Percentiles rank a stretch among this genome's conserved stretches.
Conservation (phyloP, 257 asterid species). For the Nyctanthes arbortristis region DNA sequence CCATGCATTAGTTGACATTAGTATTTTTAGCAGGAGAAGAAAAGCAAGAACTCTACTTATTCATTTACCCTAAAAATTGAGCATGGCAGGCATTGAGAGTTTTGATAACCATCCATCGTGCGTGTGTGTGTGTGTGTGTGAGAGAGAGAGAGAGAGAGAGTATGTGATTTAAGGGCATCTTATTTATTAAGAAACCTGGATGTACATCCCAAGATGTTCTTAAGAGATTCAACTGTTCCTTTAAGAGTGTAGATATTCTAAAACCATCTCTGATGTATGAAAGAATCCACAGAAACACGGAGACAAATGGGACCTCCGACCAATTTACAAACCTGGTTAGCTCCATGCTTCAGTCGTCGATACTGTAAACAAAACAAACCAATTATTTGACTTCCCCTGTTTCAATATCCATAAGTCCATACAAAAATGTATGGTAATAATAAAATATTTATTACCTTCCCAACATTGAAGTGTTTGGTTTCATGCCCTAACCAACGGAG, state of each 20-base stretch:
- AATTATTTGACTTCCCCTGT: conserved; percentile 20
- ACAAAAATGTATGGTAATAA: conserved; percentile 16
- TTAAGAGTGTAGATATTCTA: conserved; percentile 5
- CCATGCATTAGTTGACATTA: conserved; percentile 4
- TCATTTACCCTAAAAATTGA: neutral
- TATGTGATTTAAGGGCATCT: neutral
- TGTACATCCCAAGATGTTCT: neutral
- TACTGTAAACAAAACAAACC: conserved; percentile 57
- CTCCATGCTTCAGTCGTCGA: conserved; percentile 95
- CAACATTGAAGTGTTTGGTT: conserved; percentile 98
- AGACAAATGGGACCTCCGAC: conserved; percentile 24
- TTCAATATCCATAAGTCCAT: conserved; percentile 14
- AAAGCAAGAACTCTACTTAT: neutral
- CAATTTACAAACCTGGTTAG: conserved; percentile 70
- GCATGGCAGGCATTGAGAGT: neutral
- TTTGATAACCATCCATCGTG: neutral
- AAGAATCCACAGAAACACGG: conserved; percentile 21
- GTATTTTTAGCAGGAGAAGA: neutral
- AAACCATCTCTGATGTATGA: conserved; percentile 17
- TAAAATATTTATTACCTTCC: conserved; percentile 61
- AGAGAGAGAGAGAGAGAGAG: neutral
- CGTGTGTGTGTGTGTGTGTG: neutral
- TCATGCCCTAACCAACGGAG: conserved; percentile 99
- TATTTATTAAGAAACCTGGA: neutral
- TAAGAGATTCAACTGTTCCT: conserved; percentile 9